These are phyloP conservation scores for Tulasnella calospora DNA, from an alignment of 768 basidiomycete species.

Conservation along the genomic window DNA sequence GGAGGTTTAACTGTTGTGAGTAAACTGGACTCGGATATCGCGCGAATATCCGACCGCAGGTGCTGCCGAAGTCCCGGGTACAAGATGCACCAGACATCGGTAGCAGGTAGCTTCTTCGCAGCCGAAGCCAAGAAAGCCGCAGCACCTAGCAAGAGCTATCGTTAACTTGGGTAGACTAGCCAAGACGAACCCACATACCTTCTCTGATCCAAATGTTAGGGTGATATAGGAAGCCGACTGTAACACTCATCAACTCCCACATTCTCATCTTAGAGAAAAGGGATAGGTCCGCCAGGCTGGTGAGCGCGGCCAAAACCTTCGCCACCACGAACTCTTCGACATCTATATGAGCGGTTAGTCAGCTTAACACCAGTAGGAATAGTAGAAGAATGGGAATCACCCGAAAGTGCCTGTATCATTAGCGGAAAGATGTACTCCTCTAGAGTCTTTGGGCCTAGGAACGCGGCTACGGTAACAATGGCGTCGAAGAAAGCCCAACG, in stretches of 20 bases:
- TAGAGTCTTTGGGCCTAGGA: constrained; percentile 82
- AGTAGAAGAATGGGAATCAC: constrained; percentile 42
- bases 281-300: constrained; percentile 83
- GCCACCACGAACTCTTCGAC: constrained; percentile 93
- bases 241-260: constrained; percentile 91
- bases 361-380: background rate
- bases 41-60: constrained; percentile 73
- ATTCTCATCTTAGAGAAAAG: constrained; percentile 91
- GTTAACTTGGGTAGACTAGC: background rate
- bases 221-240: constrained; percentile 86
- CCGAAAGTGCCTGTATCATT: constrained; percentile 92
- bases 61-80: constrained; percentile 88
- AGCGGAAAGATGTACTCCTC: constrained; percentile 97
- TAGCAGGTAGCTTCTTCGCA: constrained; percentile 70
- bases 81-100: constrained; percentile 95
- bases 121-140: constrained; percentile 84
- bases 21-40: constrained; percentile 69
- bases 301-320: constrained; percentile 79
- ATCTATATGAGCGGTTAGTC: constrained; percentile 47
- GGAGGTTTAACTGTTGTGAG: constrained; percentile 71
- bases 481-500: constrained; percentile 92
- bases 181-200: constrained; percentile 45
- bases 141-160: constrained; percentile 51
- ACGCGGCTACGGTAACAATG: constrained; percentile 91
- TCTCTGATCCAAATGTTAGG: constrained; percentile 95